These are phyloP conservation scores for Metschnikowia reukaufii DNA, from an alignment of 805 yeast genomes.

Conservation along the genomic window DNA sequence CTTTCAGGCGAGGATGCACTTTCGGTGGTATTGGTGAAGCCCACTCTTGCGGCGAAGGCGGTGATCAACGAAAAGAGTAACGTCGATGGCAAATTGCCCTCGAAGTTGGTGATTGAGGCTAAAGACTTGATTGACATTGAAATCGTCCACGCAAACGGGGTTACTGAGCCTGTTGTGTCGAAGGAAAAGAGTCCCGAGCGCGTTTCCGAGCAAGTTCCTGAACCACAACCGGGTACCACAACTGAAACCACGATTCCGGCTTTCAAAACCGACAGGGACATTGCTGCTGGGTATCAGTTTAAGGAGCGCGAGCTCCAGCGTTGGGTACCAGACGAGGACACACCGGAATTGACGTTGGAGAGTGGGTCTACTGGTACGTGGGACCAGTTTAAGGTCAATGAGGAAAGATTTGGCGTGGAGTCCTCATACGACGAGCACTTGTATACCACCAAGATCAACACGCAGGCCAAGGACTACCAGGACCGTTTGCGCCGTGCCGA, in stretches of 20 bases:
- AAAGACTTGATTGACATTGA: slow-evolving; percentile 54
- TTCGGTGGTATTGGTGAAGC: slow-evolving; percentile 55
- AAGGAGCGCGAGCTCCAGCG: slow-evolving; percentile 73
- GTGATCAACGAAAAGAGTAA: slow-evolving; percentile 28
- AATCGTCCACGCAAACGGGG: slow-evolving; percentile 39
- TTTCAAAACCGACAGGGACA: slow-evolving; percentile 86
- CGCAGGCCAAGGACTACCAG: slow-evolving; percentile 68
- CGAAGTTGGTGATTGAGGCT: slow-evolving; percentile 45
- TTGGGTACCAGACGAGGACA: slow-evolving; percentile 75
- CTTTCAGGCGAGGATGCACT: slow-evolving; percentile 41
- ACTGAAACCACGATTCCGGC: slow-evolving; percentile 10
- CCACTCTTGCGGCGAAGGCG: slow-evolving; percentile 38
- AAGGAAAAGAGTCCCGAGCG: slow-evolving; percentile 11
- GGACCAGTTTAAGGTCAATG: slow-evolving; percentile 96
- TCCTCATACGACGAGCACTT: slow-evolving; percentile 81
- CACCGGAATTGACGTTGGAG: slow-evolving; percentile 36
- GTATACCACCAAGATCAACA: slow-evolving; percentile 79
- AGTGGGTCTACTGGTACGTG: slow-evolving; percentile 43
- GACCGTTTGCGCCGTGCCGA: slow-evolving; percentile 70
- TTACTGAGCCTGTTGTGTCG: slow-evolving; percentile 5
- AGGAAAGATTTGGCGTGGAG: slow-evolving; percentile 82
- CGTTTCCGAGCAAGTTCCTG: background rate
- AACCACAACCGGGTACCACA: slow-evolving; percentile 7
- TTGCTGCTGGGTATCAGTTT: slow-evolving; percentile 49
- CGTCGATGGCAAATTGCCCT: slow-evolving; percentile 39